Evolutionary conservation across 345 rosid genomes (phyloP).

Genomic region (Ceriops decandra): DNA sequence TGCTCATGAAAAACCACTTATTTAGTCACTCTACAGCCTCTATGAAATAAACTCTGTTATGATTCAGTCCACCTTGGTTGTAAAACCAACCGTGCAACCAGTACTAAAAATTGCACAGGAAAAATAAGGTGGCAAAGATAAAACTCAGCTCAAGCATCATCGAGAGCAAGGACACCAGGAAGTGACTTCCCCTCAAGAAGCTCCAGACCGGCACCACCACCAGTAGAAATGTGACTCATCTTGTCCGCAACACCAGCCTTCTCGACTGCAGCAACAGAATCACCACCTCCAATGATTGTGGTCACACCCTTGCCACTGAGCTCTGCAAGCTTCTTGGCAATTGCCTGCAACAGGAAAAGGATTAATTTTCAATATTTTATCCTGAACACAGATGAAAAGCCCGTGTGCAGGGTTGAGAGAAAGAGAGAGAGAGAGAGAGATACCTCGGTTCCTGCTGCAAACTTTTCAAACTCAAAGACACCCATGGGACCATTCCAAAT

Average conservation of each 20-base stretch:
- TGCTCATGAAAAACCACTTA: conserved; percentile 5
- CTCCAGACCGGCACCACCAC: conserved; percentile 98
- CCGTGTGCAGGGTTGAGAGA: not conserved
- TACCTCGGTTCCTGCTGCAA: conserved; percentile 91
- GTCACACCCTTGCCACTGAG: conserved; percentile 83
- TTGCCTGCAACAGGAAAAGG: conserved; percentile 44
- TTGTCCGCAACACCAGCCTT: conserved; percentile 84
- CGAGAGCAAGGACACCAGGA: conserved; percentile 90
- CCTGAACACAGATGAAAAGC: not conserved
- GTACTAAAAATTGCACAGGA: conserved; percentile 3
- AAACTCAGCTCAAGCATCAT: conserved; percentile 48
- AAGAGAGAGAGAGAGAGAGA: not conserved
- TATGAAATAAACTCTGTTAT: not conserved
- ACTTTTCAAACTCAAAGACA: conserved; percentile 87
- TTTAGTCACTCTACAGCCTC: conserved; percentile 19
- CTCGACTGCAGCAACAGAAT: conserved; percentile 96
- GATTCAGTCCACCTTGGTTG: conserved; percentile 20
- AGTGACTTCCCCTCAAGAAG: conserved; percentile 87
- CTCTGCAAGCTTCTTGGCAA: conserved; percentile 83
- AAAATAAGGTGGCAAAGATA: not conserved
- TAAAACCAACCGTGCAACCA: conserved; percentile 30
- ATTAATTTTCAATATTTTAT: not conserved
- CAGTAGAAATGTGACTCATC: conserved; percentile 97
- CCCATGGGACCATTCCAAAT: conserved; percentile 99
- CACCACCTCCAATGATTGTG: conserved; percentile 95